Base-by-base conservation (phyloP, 179 eudicot genomes). In the Beta lomatogona region DNA sequence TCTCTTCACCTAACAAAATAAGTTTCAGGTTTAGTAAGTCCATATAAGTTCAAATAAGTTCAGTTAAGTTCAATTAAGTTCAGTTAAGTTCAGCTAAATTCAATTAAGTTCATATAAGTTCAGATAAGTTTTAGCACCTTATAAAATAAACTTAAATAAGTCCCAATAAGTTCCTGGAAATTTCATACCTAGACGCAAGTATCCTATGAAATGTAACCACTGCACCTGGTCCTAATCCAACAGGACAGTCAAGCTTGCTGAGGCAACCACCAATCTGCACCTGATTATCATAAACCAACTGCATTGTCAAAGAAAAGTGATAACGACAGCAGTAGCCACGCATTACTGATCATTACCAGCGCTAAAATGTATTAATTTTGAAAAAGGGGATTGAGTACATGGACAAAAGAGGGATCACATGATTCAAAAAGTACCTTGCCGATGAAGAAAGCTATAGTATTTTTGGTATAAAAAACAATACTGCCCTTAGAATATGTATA, bases 221-320 rank as follows among this genome's bases (percentile, higher is more conserved):
- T 44, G 92, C 87, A 80, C 95, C 97, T 79, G 87, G 88, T 81
- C 94, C 94, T 77, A 96, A 87, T 81, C 97, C 99, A 75, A 93
- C 64, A 73, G 97, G 99, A 81, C 55, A 86, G 83, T 86, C 82
- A 75, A 87, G 64, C 79, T 88, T 88, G 67, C 87, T 79, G 65
- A 85, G 61, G 75, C 79, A 72, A 80, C 92, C 92, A 73, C 82
- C 81, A 86, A 96, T 88, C 83, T 73, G 88, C 84, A 89, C 90
- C 99, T 96, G 79, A 36, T 83, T 60, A 76, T 79, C 59, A 45
- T 52, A 73, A 88, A 46, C 81, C 76, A 22, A 16, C 46, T 72
- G 73, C 50, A 53, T 57, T 68, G 53, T 48, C 77, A 31, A 48
- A 77, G 48, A 60, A 53, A 83, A 79, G 14, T 58, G 65, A 36